A percentile compares a stretch with the other conserved stretches of the same genome.
phyloP scores from a whole-genome alignment of 768 basidiomycete genomes.

The Pisolithus tinctorius region DNA sequence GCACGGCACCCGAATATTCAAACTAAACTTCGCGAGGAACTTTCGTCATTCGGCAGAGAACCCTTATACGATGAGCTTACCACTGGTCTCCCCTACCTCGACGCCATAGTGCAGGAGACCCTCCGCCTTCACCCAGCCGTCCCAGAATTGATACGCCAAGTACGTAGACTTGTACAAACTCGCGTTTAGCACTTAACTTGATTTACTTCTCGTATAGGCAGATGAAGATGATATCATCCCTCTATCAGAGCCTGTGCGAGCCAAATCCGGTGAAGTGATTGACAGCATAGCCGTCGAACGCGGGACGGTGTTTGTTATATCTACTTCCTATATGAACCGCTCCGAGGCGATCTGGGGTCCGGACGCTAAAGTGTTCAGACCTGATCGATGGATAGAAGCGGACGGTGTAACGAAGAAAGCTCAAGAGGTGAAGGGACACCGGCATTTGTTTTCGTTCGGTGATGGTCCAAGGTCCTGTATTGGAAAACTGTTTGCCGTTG shows the following conservation, averaged over 20 bases:
- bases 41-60: conserved; percentile 36
- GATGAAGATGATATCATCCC: conserved; percentile 53
- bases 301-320: conserved; percentile 38
- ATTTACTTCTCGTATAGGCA: conserved; percentile 25
- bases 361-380: conserved; percentile 51
- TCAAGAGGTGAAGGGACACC: conserved; percentile 41
- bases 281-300: conserved; percentile 40
- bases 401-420: conserved; percentile 21
- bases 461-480: conserved; percentile 47
- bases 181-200: background rate
- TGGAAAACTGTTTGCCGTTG: conserved; percentile 41
- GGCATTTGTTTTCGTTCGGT: conserved; percentile 44
- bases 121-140: conserved; percentile 39
- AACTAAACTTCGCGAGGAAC: conserved; percentile 43
- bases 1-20: conserved; percentile 39
- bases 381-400: conserved; percentile 54
- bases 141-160: conserved; percentile 8
- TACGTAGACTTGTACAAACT: background rate
- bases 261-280: conserved; percentile 33
- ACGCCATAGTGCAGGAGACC: conserved; percentile 41
- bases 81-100: conserved; percentile 45
- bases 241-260: conserved; percentile 40
- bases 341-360: conserved; percentile 54
- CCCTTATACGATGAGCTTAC: conserved; percentile 50
- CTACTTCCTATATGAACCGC: conserved; percentile 41